Base-by-base conservation (phyloP, 805 yeast species). In the Saturnispora zaruensis region DNA sequence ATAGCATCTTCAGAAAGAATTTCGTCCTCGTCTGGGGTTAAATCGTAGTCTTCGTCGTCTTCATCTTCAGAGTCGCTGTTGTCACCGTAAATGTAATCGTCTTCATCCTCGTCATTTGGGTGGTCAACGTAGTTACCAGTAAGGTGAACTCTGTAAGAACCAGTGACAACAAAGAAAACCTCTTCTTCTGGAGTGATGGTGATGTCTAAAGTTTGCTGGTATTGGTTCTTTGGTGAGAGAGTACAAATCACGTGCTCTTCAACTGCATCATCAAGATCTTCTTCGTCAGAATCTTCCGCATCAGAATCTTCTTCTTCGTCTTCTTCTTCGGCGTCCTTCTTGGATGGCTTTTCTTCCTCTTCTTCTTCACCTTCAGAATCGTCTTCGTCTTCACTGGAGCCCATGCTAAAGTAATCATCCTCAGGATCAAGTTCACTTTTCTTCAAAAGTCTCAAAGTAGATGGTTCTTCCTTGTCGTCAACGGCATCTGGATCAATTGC, bases 111-210 rank as follows among this genome's bases (percentile, higher is more conserved):
- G 63, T 90, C 96, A 62, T 81, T 87, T 68, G 98, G 97, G 70
- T 90, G 96, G 69, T 87, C 95, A 64, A 93, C 84, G 72, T 84
- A 89, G 82, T 93, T 91, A 75, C 99, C 99, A 59, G 87, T 76
- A 61, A 93, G 74, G 68, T 91, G 95, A 57, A 93, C 76, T 57
- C 95, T 85, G 75, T 89, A 91, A 25, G 97, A 88, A 65, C 99
- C 99, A 54, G 96, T 85, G 51, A 87, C 97, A 64, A 88, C 95
- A 64, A 93, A 93, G 74, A 76, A 82, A 54, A 93, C 88, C 65
- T 90, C 96, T 73, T 93, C 99, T 63, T 82, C 91, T 63, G 98
- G 96, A 49, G 84, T 78, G 63, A 93, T 84, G 63, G 95, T 87
- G 57, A 93, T 72, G 65, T 93, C 97, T 51, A 93, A 67, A 50